Evolutionary conservation across 148 eudicot species (phyloP).

Genomic region (Polygonum aviculare): DNA sequence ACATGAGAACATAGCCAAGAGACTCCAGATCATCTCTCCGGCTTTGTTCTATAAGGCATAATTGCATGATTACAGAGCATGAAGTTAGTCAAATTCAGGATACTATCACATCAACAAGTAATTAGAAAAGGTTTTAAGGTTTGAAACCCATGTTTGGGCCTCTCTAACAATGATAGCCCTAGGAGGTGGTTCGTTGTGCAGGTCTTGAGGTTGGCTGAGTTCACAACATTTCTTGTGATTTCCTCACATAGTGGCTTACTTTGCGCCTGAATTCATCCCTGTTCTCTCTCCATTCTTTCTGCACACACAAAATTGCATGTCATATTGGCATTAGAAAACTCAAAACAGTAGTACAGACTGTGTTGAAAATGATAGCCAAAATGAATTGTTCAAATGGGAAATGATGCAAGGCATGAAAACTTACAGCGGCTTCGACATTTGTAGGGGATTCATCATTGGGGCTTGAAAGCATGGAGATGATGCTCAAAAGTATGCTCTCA

Average conservation of each 20-base stretch:
- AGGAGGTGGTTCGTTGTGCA: not conserved
- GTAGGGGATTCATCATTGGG: conserved; percentile 74
- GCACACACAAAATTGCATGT: conserved; percentile 9
- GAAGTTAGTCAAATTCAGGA: not conserved
- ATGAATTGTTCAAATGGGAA: too few species aligned
- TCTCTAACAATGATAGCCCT: not conserved
- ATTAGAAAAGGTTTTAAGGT: not conserved
- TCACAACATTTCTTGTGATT: conserved; percentile 42
- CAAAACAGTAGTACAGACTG: not conserved
- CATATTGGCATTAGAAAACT: not conserved
- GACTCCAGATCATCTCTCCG: conserved; percentile 96
- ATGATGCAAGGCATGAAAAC: too few species aligned
- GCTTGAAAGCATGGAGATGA: conserved; percentile 62
- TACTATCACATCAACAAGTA: not conserved
- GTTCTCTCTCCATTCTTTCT: conserved; percentile 49
- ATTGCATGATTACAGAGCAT: conserved; percentile 12
- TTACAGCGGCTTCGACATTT: conserved; percentile 67
- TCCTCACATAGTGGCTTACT: conserved; percentile 39
- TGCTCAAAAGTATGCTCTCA: conserved; percentile 60
- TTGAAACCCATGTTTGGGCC: not conserved
- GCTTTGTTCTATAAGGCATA: conserved; percentile 62
- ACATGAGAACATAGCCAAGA: conserved; percentile 91
- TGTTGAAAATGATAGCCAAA: not conserved
- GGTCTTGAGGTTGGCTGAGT: not conserved
- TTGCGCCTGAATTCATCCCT: conserved; percentile 32